Conservation (phyloP, 768 basidiomycete genomes). For the Amylocystis lapponica region DNA sequence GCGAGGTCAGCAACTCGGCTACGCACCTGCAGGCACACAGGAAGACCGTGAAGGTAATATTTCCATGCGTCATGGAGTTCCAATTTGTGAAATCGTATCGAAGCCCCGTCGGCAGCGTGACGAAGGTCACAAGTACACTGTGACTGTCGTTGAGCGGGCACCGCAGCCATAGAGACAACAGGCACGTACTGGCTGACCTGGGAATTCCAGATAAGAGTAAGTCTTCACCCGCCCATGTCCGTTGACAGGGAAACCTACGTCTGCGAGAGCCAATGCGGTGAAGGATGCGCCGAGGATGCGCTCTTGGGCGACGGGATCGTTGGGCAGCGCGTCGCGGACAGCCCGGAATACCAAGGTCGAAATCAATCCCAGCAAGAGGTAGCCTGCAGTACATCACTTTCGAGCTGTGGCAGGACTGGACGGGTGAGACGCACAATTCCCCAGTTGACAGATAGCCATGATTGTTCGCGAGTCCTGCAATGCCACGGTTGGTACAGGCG, state of each 20-base stretch:
- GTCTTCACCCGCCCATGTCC: too few species aligned
- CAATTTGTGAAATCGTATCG: conserved; percentile 45
- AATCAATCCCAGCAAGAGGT: conserved; percentile 56
- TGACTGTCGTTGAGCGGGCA: not conserved
- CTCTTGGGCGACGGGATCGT: conserved; percentile 59
- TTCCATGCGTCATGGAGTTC: conserved; percentile 75
- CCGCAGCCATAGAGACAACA: conserved; percentile 8
- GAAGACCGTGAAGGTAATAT: conserved; percentile 57
- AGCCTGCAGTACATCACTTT: conserved; percentile 35
- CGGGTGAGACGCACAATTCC: conserved; percentile 45
- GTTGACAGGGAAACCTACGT: conserved; percentile 41
- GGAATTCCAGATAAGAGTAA: not conserved
- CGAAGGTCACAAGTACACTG: conserved; percentile 54
- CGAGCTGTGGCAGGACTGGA: not conserved
- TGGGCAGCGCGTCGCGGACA: conserved; percentile 50
- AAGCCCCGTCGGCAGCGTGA: conserved; percentile 52
- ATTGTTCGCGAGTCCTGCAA: conserved; percentile 43
- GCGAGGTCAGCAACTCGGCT: not conserved
- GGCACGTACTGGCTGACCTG: conserved; percentile 54
- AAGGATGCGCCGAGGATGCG: conserved; percentile 60
- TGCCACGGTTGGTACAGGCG: conserved; percentile 22
- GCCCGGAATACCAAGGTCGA: conserved; percentile 65
- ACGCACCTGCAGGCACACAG: conserved; percentile 53
- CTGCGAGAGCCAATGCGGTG: conserved; percentile 59
- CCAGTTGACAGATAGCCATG: conserved; percentile 65